Base-by-base conservation (phyloP, 2,329 filamentous ascomycete species). In the Colletotrichum spaethianum region DNA sequence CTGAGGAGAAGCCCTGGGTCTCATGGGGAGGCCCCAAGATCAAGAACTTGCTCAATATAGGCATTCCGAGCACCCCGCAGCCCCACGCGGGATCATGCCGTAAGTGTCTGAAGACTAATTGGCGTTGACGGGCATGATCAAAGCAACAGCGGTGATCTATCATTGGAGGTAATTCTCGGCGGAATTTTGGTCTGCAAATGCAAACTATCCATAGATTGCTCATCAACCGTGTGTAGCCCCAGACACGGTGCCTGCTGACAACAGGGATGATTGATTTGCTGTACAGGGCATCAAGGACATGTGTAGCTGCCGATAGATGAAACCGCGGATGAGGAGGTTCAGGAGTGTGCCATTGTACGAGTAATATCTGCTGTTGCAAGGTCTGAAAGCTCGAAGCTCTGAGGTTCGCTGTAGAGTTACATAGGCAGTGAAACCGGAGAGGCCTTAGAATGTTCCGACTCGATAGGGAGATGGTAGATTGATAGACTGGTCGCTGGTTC, bases 381-480 rank as follows among this genome's bases (percentile, higher is more conserved):
- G 55, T 52, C 57, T 56, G 67, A 66, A 59, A 55, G 67, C 67
- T n/a, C 20, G 36, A 42, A 33, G 42, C 44, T 26, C 16, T 42
- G 23, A 42, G 38, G 28, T 72, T 18, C 60, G 26, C 23, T 44
- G 42, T 52, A 44, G 40, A 40, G 46, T 50, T 61, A 33, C n/a
- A 70, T 38, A 20, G 20, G 23, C 23, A 23, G 42, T 71, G 70
- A 71, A 66, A 67, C 67, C 67, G 61, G 61, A 66, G n/a, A 61
- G 42, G 55, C 55, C 56, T 50, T 62, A 57, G 61, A 63, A 67
- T 42, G 42, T 71, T 67, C 70, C 56, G 38, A 52, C 55, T 63
- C 20, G 42, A 57, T 42, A 40, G 53, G 69, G 31, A 64, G 64
- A 64, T 55, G 50, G 55, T 60, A 63, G 59, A 69, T 42, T 42